Percentiles rank a stretch among this genome's conserved stretches.
phyloP scores from a whole-genome alignment of 495 filamentous ascomycete genomes.

The Elaphomyces granulatus region DNA sequence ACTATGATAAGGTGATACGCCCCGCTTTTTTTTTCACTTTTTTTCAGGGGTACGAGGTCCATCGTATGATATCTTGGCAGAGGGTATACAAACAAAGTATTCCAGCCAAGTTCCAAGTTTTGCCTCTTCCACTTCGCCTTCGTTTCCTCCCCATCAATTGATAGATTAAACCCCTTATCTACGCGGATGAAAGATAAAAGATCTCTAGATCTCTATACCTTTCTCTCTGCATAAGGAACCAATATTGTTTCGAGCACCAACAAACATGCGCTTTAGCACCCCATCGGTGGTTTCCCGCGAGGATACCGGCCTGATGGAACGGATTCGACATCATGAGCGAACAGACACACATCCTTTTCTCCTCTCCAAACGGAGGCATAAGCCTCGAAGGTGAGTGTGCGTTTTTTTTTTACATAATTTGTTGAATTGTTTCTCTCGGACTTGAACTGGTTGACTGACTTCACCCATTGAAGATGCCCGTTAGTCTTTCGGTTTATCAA shows the following conservation, averaged over 20 bases:
- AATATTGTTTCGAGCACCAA: not conserved
- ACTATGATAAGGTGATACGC: too few relatives aligned
- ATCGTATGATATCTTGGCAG: too few relatives aligned
- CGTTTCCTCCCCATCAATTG: too few relatives aligned
- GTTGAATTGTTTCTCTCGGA: not conserved
- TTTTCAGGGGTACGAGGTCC: too few relatives aligned
- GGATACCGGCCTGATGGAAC: conserved; percentile 8
- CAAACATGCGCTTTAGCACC: conserved; percentile 1
- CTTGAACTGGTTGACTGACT: not conserved
- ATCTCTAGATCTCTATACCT: not conserved
- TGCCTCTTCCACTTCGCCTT: too few relatives aligned
- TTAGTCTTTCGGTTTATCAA: conserved; percentile 62
- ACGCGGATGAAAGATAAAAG: too few relatives aligned
- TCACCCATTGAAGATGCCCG: too few relatives aligned
- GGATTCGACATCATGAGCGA: conserved; percentile 20
- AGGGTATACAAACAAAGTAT: too few relatives aligned
- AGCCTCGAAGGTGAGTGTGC: conserved; percentile 36
- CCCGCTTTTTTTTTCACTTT: too few relatives aligned
- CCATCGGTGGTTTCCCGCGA: conserved; percentile 24
- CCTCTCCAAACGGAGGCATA: conserved; percentile 33
- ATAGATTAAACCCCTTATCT: too few relatives aligned
- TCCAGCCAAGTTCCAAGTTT: too few relatives aligned
- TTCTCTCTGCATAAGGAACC: not conserved
- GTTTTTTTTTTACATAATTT: not conserved
- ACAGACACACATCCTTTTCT: conserved; percentile 26